Conservation (phyloP, 192 early-diverging fungal genomes). For the Coemansia sp. region DNA sequence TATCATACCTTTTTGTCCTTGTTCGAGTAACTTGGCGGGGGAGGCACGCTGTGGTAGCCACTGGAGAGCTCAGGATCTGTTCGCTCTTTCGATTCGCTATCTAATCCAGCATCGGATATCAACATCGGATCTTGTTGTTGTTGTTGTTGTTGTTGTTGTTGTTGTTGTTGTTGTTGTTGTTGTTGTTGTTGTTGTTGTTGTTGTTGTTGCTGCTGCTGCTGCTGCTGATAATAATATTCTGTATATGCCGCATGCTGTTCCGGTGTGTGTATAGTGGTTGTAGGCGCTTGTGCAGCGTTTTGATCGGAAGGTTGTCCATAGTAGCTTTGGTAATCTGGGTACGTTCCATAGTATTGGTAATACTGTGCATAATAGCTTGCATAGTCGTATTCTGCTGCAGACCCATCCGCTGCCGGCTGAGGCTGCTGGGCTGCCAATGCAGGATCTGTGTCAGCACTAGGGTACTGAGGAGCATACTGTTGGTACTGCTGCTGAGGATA, state of each 20-base stretch:
- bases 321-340: slow-evolving; percentile 42
- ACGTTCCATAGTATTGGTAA: slow-evolving; percentile 51
- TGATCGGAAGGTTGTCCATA: slow-evolving; percentile 14
- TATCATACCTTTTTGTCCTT: slow-evolving; percentile 34
- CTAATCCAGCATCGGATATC: background rate
- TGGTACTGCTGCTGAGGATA: slow-evolving; percentile 16
- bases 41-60: slow-evolving; percentile 51
- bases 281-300: background rate
- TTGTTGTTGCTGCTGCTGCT: slow-evolving; percentile 4
- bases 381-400: slow-evolving; percentile 35
- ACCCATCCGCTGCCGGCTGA: slow-evolving; percentile 3
- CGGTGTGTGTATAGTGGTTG: background rate
- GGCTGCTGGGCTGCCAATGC: background rate
- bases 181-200: slow-evolving; percentile 6
- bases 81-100: background rate
- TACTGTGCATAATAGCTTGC: slow-evolving; percentile 45
- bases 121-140: background rate
- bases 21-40: slow-evolving; percentile 27
- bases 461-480: slow-evolving; percentile 7
- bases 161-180: background rate
- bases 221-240: slow-evolving; percentile 8
- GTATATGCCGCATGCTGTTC: slow-evolving; percentile 8
- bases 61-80: background rate
- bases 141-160: slow-evolving; percentile 3
- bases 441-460: background rate